phyloP scores from a whole-genome alignment of 768 basidiomycete genomes.

The Termitomyces sp. region DNA sequence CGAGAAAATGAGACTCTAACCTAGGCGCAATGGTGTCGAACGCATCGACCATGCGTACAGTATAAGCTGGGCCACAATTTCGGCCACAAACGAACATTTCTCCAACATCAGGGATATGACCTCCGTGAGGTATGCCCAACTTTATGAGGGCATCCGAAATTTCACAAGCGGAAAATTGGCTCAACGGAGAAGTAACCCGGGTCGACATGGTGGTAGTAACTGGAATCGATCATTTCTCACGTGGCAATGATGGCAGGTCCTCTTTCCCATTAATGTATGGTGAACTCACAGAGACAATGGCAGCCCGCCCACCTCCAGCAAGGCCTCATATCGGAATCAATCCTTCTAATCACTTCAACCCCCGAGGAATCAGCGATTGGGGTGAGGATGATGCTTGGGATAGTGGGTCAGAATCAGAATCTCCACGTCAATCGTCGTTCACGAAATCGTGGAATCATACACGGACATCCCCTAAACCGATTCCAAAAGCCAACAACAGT shows the following conservation, averaged over 20 bases:
- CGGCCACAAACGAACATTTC: constrained; percentile 41
- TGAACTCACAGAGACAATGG: constrained; percentile 26
- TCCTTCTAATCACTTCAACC: constrained; percentile 38
- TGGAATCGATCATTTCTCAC: constrained; percentile 14
- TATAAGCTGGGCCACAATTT: constrained; percentile 78
- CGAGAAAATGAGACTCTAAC: constrained; percentile 73
- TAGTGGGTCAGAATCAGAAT: constrained; percentile 75
- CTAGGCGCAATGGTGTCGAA: constrained; percentile 59
- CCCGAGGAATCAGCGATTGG: constrained; percentile 48
- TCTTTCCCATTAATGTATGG: not conserved
- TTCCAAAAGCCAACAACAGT: constrained; percentile 40
- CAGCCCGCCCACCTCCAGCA: constrained; percentile 63
- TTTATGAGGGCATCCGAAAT: constrained; percentile 87
- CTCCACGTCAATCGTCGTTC: constrained; percentile 49
- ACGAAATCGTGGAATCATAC: constrained; percentile 39
- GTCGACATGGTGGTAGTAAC: constrained; percentile 11
- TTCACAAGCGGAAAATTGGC: constrained; percentile 66
- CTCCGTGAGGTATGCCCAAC: constrained; percentile 65
- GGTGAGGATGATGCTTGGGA: constrained; percentile 90
- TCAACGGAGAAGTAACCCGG: constrained; percentile 19
- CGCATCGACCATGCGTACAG: constrained; percentile 73
- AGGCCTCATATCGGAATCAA: constrained; percentile 69
- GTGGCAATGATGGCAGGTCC: constrained; percentile 5
- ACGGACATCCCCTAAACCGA: constrained; percentile 47
- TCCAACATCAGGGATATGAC: constrained; percentile 75